These are phyloP conservation scores for Agrocybe chaxingu DNA, from an alignment of 768 basidiomycete species.

Conservation along the genomic window DNA sequence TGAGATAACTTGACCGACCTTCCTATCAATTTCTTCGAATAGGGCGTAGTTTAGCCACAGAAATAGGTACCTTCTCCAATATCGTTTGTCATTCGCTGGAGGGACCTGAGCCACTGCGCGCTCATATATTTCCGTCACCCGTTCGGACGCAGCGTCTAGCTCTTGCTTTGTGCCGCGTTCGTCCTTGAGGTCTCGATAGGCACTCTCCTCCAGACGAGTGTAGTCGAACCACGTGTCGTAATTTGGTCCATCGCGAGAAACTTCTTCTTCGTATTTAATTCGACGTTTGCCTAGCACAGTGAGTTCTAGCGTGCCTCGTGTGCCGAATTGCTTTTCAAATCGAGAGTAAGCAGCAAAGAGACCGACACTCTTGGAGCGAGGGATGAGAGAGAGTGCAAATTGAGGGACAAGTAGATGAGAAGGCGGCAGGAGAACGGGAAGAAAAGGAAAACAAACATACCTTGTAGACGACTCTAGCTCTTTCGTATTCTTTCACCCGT, in stretches of 20 bases:
- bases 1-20: conserved; percentile 44
- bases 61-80: conserved; percentile 89
- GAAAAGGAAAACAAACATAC: conserved; percentile 32
- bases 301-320: conserved; percentile 80
- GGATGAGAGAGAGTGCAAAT: conserved; percentile 94
- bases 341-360: conserved; percentile 93
- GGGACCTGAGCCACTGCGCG: conserved; percentile 94
- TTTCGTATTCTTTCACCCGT: conserved; percentile 92
- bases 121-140: conserved; percentile 93
- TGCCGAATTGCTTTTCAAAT: conserved; percentile 98
- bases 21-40: conserved; percentile 95
- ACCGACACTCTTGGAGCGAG: conserved; percentile 83
- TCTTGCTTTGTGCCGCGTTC: conserved; percentile 75
- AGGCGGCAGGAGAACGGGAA: not conserved
- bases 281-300: conserved; percentile 96
- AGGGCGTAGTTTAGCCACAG: conserved; percentile 94
- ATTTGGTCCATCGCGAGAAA: conserved; percentile 86
- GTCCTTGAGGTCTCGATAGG: conserved; percentile 68
- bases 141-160: conserved; percentile 52
- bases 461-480: conserved; percentile 97
- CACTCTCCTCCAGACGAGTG: conserved; percentile 87
- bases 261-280: conserved; percentile 97
- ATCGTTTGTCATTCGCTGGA: conserved; percentile 88
- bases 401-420: conserved; percentile 24
- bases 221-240: conserved; percentile 99